A percentile compares a stretch with the other conserved stretches of the same genome.
Evolutionary conservation across 805 yeast genomes (phyloP).

Genomic region (Pichia cabralensis): DNA sequence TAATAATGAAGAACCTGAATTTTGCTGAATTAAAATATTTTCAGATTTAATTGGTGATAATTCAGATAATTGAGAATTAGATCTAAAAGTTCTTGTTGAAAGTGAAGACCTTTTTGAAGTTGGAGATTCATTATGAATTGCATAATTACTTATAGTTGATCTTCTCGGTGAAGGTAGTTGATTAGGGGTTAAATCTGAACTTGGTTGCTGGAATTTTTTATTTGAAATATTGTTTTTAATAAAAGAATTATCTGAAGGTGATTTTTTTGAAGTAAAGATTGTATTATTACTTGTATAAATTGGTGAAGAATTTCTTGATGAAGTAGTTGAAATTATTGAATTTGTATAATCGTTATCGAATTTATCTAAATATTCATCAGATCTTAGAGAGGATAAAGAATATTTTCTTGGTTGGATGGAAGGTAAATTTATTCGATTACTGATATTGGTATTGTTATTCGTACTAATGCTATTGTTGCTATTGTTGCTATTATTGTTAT

Average conservation of each 20-base stretch:
- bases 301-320: conserved; percentile 12
- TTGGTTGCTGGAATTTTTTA: no score
- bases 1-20: neutral
- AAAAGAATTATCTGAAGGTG: no score
- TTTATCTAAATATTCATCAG: conserved; percentile 11
- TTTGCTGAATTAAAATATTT: conserved; percentile 3
- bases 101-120: conserved; percentile 23
- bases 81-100: conserved; percentile 26
- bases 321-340: conserved; percentile 6
- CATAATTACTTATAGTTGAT: conserved; percentile 1
- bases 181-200: conserved; percentile 1
- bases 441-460: conserved; percentile 1
- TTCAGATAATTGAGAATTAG: conserved; percentile 21
- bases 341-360: conserved; percentile 1
- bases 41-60: conserved; percentile 16
- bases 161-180: conserved; percentile 10
- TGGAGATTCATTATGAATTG: conserved; percentile 15
- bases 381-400: conserved; percentile 11
- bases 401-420: conserved; percentile 15
- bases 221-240: no score
- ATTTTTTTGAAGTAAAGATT: neutral
- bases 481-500: no score
- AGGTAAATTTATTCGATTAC: conserved; percentile 11
- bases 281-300: conserved; percentile 1
- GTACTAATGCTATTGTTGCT: no score